Percentiles rank a stretch among this genome's conserved stretches.
These are phyloP conservation scores for Poteriospumella lacustris DNA, from an alignment of 108 stramenopile species.

Conservation along the genomic window DNA sequence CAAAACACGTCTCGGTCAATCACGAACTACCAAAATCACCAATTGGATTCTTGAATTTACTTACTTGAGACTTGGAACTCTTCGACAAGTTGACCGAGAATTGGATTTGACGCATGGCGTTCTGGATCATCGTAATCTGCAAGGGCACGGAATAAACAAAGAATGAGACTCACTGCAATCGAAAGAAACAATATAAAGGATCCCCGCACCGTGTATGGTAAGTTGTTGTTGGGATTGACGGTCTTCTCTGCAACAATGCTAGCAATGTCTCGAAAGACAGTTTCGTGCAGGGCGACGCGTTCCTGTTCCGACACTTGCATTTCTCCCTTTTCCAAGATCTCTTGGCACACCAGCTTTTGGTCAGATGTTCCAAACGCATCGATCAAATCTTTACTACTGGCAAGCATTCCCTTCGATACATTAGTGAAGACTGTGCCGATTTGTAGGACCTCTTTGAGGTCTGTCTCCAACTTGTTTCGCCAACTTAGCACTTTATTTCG, in stretches of 20 bases:
- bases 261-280: conserved; percentile 72
- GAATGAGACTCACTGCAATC: neutral
- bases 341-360: conserved; percentile 65
- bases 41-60: no score
- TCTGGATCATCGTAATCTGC: conserved; percentile 54
- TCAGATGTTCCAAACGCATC: conserved; percentile 16
- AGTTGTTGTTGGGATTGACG: conserved; percentile 71
- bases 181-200: neutral
- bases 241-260: conserved; percentile 85
- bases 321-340: conserved; percentile 25
- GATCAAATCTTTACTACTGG: conserved; percentile 70
- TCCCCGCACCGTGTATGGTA: conserved; percentile 73
- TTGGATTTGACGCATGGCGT: conserved; percentile 72
- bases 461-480: conserved; percentile 88
- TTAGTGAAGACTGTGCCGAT: conserved; percentile 89
- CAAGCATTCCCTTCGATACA: conserved; percentile 85
- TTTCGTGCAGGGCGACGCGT: conserved; percentile 66
- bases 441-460: conserved; percentile 94
- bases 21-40: no score
- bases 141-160: neutral
- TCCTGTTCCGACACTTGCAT: conserved; percentile 76
- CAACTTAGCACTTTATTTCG: conserved; percentile 94
- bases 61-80: conserved; percentile 64
- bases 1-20: no score
- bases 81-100: conserved; percentile 79